Conservation (phyloP, 1,139 yeast genomes). For the Protomyces inundatus region DNA sequence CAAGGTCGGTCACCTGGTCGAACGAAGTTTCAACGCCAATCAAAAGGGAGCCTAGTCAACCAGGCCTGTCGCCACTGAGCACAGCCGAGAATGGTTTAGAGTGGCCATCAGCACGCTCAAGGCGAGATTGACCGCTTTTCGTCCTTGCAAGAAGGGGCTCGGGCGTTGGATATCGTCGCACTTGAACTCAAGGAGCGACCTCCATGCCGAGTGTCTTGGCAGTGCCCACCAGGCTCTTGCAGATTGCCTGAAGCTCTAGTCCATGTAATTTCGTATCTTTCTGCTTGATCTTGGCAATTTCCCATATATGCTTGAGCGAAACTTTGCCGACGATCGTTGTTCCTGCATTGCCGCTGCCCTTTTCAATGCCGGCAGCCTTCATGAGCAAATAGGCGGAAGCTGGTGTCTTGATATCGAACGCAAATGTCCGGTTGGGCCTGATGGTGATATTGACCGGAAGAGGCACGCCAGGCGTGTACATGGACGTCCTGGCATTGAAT, state of each 20-base stretch:
- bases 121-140: neutral
- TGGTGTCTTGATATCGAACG: conserved; percentile 84
- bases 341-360: conserved; percentile 57
- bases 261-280: conserved; percentile 71
- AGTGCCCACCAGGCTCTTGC: conserved; percentile 76
- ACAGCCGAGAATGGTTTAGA: neutral
- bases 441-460: conserved; percentile 80
- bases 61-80: no score
- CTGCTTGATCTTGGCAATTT: conserved; percentile 89
- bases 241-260: conserved; percentile 66
- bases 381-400: conserved; percentile 82
- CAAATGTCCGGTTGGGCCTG: conserved; percentile 85
- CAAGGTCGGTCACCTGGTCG: neutral
- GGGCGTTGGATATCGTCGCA: no score
- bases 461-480: conserved; percentile 77
- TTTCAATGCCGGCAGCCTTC: conserved; percentile 76
- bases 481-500: conserved; percentile 94
- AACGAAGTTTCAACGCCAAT: no score
- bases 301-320: conserved; percentile 83
- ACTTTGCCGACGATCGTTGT: conserved; percentile 60
- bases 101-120: neutral
- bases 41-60: no score
- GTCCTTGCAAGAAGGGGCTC: no score
- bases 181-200: conserved; percentile 54
- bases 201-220: conserved; percentile 83